Evolutionary conservation across 768 basidiomycete species (phyloP).

Genomic region (Lyophyllum semitale): DNA sequence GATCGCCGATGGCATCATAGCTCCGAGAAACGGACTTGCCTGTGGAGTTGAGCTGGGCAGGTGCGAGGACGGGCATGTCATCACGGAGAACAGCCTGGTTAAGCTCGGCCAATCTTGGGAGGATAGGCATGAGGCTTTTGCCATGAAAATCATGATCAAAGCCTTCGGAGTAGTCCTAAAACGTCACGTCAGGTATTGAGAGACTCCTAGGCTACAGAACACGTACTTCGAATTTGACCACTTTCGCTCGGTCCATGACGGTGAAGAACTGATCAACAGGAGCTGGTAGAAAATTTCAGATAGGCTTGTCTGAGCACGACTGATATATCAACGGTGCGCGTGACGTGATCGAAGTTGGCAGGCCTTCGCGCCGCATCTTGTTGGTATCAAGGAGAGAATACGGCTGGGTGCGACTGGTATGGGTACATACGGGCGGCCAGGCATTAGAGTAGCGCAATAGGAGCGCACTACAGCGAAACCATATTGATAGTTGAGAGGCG

Average conservation of each 20-base stretch:
- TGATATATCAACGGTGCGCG: constrained; percentile 3
- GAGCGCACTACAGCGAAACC: no score
- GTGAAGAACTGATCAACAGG: constrained; percentile 9
- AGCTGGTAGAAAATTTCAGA: background rate
- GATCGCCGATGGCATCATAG: constrained; percentile 6
- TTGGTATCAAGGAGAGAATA: no score
- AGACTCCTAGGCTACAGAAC: background rate
- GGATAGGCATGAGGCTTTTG: background rate
- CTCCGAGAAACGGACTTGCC: constrained; percentile 9
- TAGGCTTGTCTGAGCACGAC: constrained; percentile 1
- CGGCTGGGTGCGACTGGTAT: no score
- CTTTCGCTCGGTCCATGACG: constrained; percentile 9
- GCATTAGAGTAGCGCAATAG: no score
- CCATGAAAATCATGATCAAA: background rate
- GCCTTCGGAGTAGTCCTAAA: constrained; percentile 8
- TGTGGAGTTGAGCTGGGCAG: constrained; percentile 5
- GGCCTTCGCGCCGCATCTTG: no score
- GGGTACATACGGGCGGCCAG: no score
- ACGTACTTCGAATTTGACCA: constrained; percentile 6
- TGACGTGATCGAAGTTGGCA: constrained; percentile 5
- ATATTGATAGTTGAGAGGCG: no score
- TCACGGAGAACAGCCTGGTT: constrained; percentile 9
- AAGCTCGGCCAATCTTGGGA: background rate
- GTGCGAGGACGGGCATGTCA: constrained; percentile 4
- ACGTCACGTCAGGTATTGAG: background rate